Evolutionary conservation across 805 yeast genomes (phyloP), one percentile per base, ranked within the genome.

Genomic region (Metschnikowia anglica): DNA sequence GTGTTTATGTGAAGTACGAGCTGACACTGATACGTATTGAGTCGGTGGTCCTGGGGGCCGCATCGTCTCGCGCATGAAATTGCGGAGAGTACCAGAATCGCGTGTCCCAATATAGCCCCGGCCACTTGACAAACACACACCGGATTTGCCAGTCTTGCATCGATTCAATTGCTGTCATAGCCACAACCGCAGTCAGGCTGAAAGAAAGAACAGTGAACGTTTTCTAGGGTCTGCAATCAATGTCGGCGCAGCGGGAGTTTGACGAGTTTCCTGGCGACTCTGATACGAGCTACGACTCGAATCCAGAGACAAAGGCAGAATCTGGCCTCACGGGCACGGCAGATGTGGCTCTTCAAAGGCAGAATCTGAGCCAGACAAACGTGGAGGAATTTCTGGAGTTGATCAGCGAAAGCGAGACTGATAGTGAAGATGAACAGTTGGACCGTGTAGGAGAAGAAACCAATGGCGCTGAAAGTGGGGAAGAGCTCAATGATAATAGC

Each of bases 251-350:
- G 20, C 39, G 24, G 35, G 23, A 37, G 20, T 30, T 38, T 17
- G 45, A 40, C 25, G 44, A 33, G 21, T 34, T 36, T 19, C 29
- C 36, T n/a, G 37, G 34, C 12, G 41, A 45, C 10, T 28, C 34
- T 7, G 41, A 38, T 23, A 16, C 28, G 20, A 34, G 32, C 23
- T 15, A 20, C 24, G 38, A 29, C 2, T 34, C 37, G 10, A 21
- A 13, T 34, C 19, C 37, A n/a, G 37, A 23, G 20, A 16, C 18
- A 13, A 28, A 34, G 12, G 26, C 17, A 12, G 17, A 19, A 34
- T 23, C 18, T 13, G 16, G 15, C 24, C 11, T 17, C 11, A 19
- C 26, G 15, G 21, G 13, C 4, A 5, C 15, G 12, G 33, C 39
- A 20, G 13, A 15, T 19, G 18, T n/a, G 13, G 27, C 27, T 9